Base-by-base conservation (phyloP, 2,329 filamentous ascomycete species). In the Colletotrichum ledebouriae region DNA sequence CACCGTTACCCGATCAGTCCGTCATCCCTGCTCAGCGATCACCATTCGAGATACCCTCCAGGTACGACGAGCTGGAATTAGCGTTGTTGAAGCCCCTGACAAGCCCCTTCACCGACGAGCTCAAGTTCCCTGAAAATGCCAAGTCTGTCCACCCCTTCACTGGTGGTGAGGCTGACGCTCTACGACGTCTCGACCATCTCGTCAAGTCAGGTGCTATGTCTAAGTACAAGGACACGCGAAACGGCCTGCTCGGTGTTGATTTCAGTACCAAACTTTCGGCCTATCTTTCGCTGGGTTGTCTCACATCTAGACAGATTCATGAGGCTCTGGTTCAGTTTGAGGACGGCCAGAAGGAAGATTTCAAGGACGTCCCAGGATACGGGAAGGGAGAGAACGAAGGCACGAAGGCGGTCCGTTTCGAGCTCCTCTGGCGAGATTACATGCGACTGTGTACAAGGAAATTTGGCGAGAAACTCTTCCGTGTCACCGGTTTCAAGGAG, bases 341-440 rank as follows among this genome's bases (percentile, higher is more conserved):
- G 78, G 85, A 93, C 47, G 92, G 90, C 1, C 79, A 76, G 0
- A 78, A 84, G 0, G 67, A 76, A 0, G 65, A 72, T 1, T 82
- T 83, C 53, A 73, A 81, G 33, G 73, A 78, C 0, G 82, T 82
- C 0, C 68, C 79, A 2, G 91, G 90, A 0, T 94, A 89, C 64
- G 90, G 88, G 0, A 78, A 89, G 57, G 92, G 92, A 0, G 90
- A 94, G 76, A 94, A 91, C 59, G 86, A 88, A 34, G 92, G 92
- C 0, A 94, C 91, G 0, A 86, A 86, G 39, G 86, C 84, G 0
- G 85, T 95, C 1, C 87, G 92, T 0, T 90, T 92, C 63, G 92
- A 95, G 74, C 81, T 96, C 0, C 78, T 95, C 0, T 94, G 91
- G 92, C 83, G 92, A 46, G 93, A 95, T 73, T 95, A 94, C 74